phyloP scores from a whole-genome alignment of 257 asterid genomes.

The Solanum boliviense region DNA sequence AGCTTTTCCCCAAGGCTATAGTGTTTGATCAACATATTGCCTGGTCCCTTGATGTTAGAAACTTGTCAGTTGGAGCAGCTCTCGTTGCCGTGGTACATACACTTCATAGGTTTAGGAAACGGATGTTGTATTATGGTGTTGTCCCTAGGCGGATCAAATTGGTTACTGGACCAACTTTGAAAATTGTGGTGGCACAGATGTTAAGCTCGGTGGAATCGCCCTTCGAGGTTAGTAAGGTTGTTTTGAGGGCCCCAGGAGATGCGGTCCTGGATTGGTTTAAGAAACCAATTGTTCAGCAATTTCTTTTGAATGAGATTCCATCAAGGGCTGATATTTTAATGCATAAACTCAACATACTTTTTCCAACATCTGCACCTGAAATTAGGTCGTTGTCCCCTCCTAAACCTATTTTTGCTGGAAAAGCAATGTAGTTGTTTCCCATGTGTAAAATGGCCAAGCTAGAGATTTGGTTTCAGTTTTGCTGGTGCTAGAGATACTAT shows the following conservation, averaged over 20 bases:
- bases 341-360: slow-evolving; percentile 83
- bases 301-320: slow-evolving; percentile 89
- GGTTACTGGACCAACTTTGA: slow-evolving; percentile 92
- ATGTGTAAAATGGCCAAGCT: neutral
- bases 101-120: slow-evolving; percentile 91
- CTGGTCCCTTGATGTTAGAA: slow-evolving; percentile 96
- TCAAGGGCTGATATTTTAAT: slow-evolving; percentile 90
- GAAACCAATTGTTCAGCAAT: slow-evolving; percentile 94
- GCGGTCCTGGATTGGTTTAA: slow-evolving; percentile 89
- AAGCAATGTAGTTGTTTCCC: slow-evolving; percentile 21
- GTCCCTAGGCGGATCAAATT: slow-evolving; percentile 88
- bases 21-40: slow-evolving; percentile 97
- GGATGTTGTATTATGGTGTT: slow-evolving; percentile 91
- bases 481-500: neutral
- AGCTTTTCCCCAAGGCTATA: slow-evolving; percentile 91
- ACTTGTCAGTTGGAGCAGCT: slow-evolving; percentile 93
- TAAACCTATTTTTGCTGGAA: slow-evolving; percentile 55
- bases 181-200: slow-evolving; percentile 78
- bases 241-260: slow-evolving; percentile 93
- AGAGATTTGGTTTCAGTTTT: neutral
- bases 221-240: slow-evolving; percentile 95
- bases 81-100: slow-evolving; percentile 90
- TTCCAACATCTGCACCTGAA: slow-evolving; percentile 96
- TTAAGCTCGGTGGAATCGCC: slow-evolving; percentile 78
- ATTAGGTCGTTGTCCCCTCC: slow-evolving; percentile 87